A percentile compares a stretch with the other conserved stretches of the same genome.
phyloP scores from a whole-genome alignment of 169 alveolate species.

The Plasmodium malariae region DNA sequence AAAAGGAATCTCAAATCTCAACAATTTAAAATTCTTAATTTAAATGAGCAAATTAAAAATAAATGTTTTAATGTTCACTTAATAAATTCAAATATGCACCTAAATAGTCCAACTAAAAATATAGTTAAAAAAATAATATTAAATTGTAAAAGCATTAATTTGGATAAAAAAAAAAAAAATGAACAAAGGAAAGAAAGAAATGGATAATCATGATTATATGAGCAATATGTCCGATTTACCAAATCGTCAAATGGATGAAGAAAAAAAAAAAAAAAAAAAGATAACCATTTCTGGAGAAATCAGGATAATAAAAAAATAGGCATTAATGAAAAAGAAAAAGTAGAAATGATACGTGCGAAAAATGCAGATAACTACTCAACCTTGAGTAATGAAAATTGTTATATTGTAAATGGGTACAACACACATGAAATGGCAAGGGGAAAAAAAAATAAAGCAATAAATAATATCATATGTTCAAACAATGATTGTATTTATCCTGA shows the following conservation, averaged over 20 bases:
- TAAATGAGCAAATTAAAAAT: conserved; percentile 11
- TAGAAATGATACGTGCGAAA: background rate
- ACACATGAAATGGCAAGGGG: conserved; percentile 1
- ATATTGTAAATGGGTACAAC: background rate
- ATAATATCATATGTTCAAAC: conserved; percentile 9
- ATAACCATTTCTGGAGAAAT: background rate
- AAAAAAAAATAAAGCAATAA: conserved; percentile 10
- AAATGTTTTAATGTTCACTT: conserved; percentile 18
- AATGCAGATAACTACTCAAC: background rate
- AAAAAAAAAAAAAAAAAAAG: background rate
- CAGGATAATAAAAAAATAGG: background rate
- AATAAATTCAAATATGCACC: conserved; percentile 19
- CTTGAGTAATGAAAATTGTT: background rate
- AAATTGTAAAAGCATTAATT: conserved; percentile 27
- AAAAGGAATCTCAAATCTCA: background rate
- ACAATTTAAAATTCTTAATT: background rate
- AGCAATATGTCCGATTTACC: background rate
- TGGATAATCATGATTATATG: background rate
- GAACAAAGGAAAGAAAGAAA: background rate
- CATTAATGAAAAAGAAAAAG: background rate
- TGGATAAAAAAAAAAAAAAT: background rate
- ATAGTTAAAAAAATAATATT: conserved; percentile 49
- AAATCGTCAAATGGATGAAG: background rate
- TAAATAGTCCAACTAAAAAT: conserved; percentile 20
- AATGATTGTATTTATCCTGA: conserved; percentile 28